Evolutionary conservation across 257 asterid species (phyloP).

Genomic region (Solanum chiquidenum): DNA sequence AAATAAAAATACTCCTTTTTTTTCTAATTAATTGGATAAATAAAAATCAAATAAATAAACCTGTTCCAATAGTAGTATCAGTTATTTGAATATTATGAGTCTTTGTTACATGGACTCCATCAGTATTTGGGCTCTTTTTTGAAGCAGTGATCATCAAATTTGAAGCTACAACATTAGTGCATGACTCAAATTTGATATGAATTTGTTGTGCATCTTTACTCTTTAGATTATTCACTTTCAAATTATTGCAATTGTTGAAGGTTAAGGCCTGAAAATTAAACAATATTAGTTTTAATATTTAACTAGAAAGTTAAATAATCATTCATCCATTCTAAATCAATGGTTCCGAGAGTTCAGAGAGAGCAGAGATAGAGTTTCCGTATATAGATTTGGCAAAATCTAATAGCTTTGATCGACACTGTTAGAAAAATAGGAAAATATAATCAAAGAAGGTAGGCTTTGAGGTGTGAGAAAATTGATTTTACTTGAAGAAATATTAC

Average conservation of each 20-base stretch:
- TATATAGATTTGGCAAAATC: background rate
- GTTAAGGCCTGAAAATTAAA: conserved; percentile 48
- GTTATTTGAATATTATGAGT: conserved; percentile 47
- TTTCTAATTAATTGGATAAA: background rate
- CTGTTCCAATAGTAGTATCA: conserved; percentile 44
- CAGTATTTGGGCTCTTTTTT: conserved; percentile 66
- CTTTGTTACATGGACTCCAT: conserved; percentile 59
- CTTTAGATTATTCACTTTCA: conserved; percentile 36
- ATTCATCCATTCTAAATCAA: background rate
- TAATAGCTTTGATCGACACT: background rate
- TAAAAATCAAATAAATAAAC: conserved; percentile 9
- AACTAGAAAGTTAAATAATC: background rate
- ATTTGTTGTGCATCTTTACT: conserved; percentile 56
- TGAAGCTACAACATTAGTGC: conserved; percentile 35
- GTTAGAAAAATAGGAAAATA: background rate
- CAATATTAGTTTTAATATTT: background rate
- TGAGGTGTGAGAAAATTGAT: background rate
- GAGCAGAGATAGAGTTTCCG: background rate
- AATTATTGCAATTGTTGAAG: conserved; percentile 44
- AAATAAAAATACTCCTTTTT: background rate
- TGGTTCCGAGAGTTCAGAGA: background rate
- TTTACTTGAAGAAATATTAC: background rate
- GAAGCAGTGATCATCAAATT: conserved; percentile 44
- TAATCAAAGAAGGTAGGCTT: background rate
- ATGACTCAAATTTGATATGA: conserved; percentile 45